Evolutionary conservation across 2,329 filamentous ascomycete species (phyloP), one percentile per base, ranked within the genome.

Genomic region (Tolypocladium tropicale): DNA sequence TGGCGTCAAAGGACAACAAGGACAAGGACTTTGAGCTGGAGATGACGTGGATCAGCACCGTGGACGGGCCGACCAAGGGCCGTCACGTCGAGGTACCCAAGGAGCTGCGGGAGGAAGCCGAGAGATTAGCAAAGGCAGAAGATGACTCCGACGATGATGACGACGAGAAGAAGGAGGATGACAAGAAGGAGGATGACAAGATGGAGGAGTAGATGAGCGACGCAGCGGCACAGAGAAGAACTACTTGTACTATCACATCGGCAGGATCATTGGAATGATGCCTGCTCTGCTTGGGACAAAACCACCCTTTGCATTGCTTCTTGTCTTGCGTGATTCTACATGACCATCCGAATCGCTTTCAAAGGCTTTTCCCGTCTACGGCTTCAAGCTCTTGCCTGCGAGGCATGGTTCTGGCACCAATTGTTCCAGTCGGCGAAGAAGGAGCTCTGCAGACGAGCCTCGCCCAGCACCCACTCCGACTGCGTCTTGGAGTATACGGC

Each of bases 11-110:
- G 73, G 94, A 99, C 73, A 97, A 93, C 80, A 97, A 97, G 78
- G 94, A 97, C 76, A 99, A 99, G 80, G 94, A 97, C 62, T 99
- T 97, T 68, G 94, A 99, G 83, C 80, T 99, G 58, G 94, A 99
- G 78, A 95, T 99, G 91, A 95, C 90, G 58, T 99, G 94, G 94
- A 89, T 97, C 72, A 96, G 91, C 73, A 83, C 81, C 54, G 74
- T 85, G 52, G 83, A 89, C 62, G 93, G 92, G 6, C 91, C 92
- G 37, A 97, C 92, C 60, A 93, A 95, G 77, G 94, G 94, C 60
- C 84, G 86, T 66, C 94, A 99, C 70, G 82, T 93, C 73, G 90
- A 95, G 74, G 94, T 99, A 57, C 94, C 94, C 56, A 92, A 90
- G 78, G 88, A 91, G 63, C 74, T 99, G 65, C 78, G 86, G 57